Evolutionary conservation across 352 stramenopile genomes (phyloP).

Genomic region (Halophytophthora batemanensis): DNA sequence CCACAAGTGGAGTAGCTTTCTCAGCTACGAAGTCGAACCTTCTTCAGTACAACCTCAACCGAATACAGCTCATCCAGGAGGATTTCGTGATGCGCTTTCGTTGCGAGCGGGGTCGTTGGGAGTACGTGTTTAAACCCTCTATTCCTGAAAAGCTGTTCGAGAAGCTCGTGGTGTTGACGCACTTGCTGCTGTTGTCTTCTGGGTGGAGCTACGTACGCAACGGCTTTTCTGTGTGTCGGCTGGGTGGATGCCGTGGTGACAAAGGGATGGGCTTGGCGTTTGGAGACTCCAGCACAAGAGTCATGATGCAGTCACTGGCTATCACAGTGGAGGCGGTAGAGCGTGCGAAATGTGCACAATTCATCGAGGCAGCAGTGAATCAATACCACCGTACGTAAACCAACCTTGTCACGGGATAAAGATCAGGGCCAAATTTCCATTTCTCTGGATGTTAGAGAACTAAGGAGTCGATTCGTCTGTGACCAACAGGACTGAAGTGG

Average conservation of each 20-base stretch:
- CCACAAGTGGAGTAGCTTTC: constrained; percentile 6
- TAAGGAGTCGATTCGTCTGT: background rate
- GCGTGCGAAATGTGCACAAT: constrained; percentile 12
- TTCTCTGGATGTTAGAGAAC: constrained; percentile 6
- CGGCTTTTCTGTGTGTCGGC: constrained; percentile 1
- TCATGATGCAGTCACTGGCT: background rate
- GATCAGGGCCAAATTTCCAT: constrained; percentile 10
- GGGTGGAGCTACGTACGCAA: constrained; percentile 2
- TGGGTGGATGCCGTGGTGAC: background rate
- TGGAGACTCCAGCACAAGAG: background rate
- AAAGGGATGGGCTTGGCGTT: background rate
- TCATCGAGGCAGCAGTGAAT: background rate
- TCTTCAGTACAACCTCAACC: background rate
- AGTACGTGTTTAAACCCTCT: constrained; percentile 21
- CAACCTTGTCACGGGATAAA: constrained; percentile 6
- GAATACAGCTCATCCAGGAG: constrained; percentile 8
- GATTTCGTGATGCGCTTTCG: constrained; percentile 4
- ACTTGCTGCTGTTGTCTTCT: constrained; percentile 11
- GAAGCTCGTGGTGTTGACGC: constrained; percentile 26
- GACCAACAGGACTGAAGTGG: too few relatives aligned
- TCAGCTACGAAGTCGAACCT: constrained; percentile 6
- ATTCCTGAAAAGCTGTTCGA: constrained; percentile 30
- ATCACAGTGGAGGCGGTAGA: constrained; percentile 4
- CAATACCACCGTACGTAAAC: constrained; percentile 2
- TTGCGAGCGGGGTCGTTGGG: constrained; percentile 17